Base-by-base conservation (phyloP, 768 basidiomycete genomes). In the Naganishia vaughanmartiniae region DNA sequence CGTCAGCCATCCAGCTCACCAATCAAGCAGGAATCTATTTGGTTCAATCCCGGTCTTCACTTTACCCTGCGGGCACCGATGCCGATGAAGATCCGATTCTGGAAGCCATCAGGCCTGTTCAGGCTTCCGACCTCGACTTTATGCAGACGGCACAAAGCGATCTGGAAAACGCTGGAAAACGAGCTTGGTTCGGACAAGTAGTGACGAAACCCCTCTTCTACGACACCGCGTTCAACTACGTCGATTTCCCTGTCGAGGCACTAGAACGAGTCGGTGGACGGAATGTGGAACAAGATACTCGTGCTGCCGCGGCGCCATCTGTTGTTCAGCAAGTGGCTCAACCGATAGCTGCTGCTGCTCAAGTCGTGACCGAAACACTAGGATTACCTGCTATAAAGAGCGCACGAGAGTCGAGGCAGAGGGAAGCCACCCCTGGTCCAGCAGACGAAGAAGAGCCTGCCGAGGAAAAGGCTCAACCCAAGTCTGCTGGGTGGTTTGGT, bases 191-290 rank as follows among this genome's bases (percentile, higher is more conserved):
- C 65, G 76, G 74, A 7, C 74, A 80, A 84, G 46, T 83, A n/a
- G 69, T 88, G 76, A 88, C 89, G 83, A 95, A 95, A 78, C 91
- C 92, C 19, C 76, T 92, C 48, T 96, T 97, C 84, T 96, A 94
- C 82, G 91, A 96, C 78, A 90, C 92, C 72, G 93, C 92, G 21
- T 87, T 93, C 76, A 96, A 95, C 81, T 96, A 95, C 77, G 88
- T 92, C 67, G 87, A 90, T 73, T 81, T 93, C 70, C 90, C 93
- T 76, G 89, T 93, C 87, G 89, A 91, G 54, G 83, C 86, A 63
- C 81, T 96, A 70, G 82, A 87, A 75, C 86, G 85, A 70, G 84
- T 89, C 21, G 90, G 89, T 3, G 92, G 92, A 1, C 88, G 87
- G 82, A 79, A 84, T 19, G 26, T 71, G 24, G 55, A 54, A 15